phyloP scores from a whole-genome alignment of 2,329 filamentous ascomycete genomes.

The Allantophomopsis lycopodina region DNA sequence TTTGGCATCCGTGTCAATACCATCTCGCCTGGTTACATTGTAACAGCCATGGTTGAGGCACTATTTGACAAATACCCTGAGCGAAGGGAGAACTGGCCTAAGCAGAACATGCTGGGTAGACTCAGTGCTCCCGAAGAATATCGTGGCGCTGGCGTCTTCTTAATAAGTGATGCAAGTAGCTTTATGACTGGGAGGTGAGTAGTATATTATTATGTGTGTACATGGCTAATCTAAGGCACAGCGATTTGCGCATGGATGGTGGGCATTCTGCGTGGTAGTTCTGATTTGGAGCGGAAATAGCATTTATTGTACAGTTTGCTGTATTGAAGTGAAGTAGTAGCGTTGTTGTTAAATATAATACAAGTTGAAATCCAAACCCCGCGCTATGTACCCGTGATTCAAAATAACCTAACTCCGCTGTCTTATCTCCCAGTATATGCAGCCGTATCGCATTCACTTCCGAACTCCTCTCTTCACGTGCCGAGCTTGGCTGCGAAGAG shows the following conservation, averaged over 20 bases:
- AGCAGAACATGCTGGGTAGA: constrained; percentile 46
- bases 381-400: no score
- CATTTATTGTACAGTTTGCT: no score
- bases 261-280: constrained; percentile 36
- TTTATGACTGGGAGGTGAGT: constrained; percentile 36
- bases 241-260: constrained; percentile 37
- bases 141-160: constrained; percentile 29
- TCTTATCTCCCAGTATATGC: no score
- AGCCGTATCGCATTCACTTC: no score
- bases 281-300: neutral
- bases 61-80: constrained; percentile 32
- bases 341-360: no score
- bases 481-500: no score
- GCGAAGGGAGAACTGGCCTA: constrained; percentile 33
- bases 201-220: no score
- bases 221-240: no score
- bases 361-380: no score
- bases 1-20: constrained; percentile 51
- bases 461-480: no score
- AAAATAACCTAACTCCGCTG: neutral
- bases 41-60: constrained; percentile 46
- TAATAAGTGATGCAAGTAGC: constrained; percentile 31
- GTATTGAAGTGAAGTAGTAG: no score
- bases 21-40: constrained; percentile 44
- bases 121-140: constrained; percentile 31